These are phyloP conservation scores for Dothideomycetes sp. DNA, from an alignment of 2,329 filamentous ascomycete genomes.

Conservation along the genomic window DNA sequence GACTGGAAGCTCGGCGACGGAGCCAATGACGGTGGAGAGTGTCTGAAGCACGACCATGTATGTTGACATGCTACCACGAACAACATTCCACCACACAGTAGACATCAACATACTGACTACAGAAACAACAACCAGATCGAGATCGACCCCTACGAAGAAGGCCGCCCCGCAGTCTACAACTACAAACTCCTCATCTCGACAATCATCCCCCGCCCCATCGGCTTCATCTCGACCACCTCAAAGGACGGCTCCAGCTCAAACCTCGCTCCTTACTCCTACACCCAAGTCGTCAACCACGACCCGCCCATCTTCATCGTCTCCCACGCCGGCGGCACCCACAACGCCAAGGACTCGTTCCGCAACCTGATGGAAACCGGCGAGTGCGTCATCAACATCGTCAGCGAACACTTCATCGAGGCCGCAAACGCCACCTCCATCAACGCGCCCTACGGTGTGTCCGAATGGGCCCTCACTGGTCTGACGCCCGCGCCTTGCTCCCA, in stretches of 20 bases:
- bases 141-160: slow-evolving; percentile 70
- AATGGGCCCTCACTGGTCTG: slow-evolving; percentile 71
- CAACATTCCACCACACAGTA: slow-evolving; percentile 20
- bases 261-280: slow-evolving; percentile 80
- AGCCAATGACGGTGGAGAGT: slow-evolving; percentile 45
- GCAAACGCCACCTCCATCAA: slow-evolving; percentile 75
- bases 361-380: slow-evolving; percentile 64
- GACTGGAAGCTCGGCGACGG: slow-evolving; percentile 57
- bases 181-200: slow-evolving; percentile 85
- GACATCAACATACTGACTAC: background rate
- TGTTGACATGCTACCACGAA: no score
- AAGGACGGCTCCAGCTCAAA: slow-evolving; percentile 58
- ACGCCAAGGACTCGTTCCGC: slow-evolving; percentile 66
- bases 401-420: slow-evolving; percentile 74
- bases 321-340: slow-evolving; percentile 43
- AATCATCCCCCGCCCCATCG: slow-evolving; percentile 72
- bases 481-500: slow-evolving; percentile 55
- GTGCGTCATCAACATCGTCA: slow-evolving; percentile 74
- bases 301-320: slow-evolving; percentile 70
- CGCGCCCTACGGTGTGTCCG: slow-evolving; percentile 62
- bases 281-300: slow-evolving; percentile 73
- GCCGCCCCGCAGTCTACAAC: slow-evolving; percentile 59
- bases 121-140: slow-evolving; percentile 30
- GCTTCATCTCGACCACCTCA: slow-evolving; percentile 47
- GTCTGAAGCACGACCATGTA: slow-evolving; percentile 45